Base-by-base conservation (phyloP, 495 filamentous ascomycete genomes). In the Cercophora scortea region DNA sequence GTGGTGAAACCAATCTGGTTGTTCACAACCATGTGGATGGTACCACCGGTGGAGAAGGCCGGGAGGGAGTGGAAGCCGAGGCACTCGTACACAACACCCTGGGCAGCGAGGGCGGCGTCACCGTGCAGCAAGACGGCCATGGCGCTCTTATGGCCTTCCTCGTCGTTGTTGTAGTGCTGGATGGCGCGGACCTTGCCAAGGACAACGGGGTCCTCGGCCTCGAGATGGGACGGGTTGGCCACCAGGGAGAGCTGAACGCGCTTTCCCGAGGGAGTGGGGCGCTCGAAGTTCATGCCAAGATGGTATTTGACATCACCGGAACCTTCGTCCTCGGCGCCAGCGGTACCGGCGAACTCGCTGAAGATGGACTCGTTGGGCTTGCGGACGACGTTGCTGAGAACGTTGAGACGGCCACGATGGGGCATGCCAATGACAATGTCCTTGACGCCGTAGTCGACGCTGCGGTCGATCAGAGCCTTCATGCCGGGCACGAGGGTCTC, bases 1-100 rank as follows among this genome's bases (percentile, higher is more conserved):
- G 93, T 98, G 50, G 93, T 98, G 79, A 98, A 98, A 67, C 93
- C 93, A 68, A 98, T 98, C 77, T 98, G 93, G 80, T 98, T 98
- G 83, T 98, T 98, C 59, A 97, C 90, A 45, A 98, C 83, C 57
- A 98, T 76, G 73, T 98, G 93, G 66, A 98, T 89, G 47, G 93
- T 98, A 61, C 93, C 93, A 61, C 93, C 93, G 47, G 94, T 97
- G 18, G 92, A 95, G 77, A 95, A 98, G 41, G 86, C 87, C 33
- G 93, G 93, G 9, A 98, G 82, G 25, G 88, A 83, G 72, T 95
- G 87, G 83, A 98, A 96, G 53, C 93, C 93, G 78, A 98, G 86
- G 54, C 91, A 96, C 75, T 98, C 93, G 71, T 98, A 98, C 45
- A 98, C 93, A 55, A 98, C 74, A 74, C 93, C 93, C 74, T 98